These are phyloP conservation scores for Backusella morwellensis DNA, from an alignment of 192 early-diverging fungal genomes.

Conservation along the genomic window DNA sequence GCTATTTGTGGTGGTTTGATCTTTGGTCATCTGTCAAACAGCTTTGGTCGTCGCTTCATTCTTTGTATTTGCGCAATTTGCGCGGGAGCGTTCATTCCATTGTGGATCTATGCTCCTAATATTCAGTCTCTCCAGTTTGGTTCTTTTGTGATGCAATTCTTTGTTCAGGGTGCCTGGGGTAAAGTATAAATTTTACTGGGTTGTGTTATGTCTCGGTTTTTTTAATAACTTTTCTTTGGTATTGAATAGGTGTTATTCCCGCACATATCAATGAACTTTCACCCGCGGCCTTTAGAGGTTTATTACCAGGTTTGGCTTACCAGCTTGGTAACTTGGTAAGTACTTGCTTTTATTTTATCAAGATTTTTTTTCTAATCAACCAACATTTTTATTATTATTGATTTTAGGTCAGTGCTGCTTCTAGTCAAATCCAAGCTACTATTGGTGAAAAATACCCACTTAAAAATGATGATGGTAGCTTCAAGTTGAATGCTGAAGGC, in stretches of 20 bases:
- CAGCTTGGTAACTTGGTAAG: conserved; percentile 73
- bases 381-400: not conserved
- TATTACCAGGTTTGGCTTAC: conserved; percentile 72
- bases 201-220: not conserved
- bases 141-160: conserved; percentile 55
- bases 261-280: conserved; percentile 68
- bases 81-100: conserved; percentile 63
- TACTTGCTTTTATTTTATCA: not conserved
- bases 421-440: conserved; percentile 41
- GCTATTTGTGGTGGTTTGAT: conserved; percentile 68
- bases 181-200: not conserved
- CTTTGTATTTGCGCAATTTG: conserved; percentile 50
- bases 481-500: conserved; percentile 15
- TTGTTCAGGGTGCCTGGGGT: conserved; percentile 56
- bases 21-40: conserved; percentile 68
- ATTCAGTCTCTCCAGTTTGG: conserved; percentile 30
- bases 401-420: conserved; percentile 38
- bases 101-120: conserved; percentile 57
- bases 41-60: conserved; percentile 58
- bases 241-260: conserved; percentile 64
- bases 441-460: conserved; percentile 34
- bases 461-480: conserved; percentile 12
- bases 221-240: conserved; percentile 10
- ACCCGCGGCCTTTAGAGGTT: conserved; percentile 61
- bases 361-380: not conserved